Base-by-base conservation (phyloP, 2,329 filamentous ascomycete genomes). In the Colletotrichum tanaceti region DNA sequence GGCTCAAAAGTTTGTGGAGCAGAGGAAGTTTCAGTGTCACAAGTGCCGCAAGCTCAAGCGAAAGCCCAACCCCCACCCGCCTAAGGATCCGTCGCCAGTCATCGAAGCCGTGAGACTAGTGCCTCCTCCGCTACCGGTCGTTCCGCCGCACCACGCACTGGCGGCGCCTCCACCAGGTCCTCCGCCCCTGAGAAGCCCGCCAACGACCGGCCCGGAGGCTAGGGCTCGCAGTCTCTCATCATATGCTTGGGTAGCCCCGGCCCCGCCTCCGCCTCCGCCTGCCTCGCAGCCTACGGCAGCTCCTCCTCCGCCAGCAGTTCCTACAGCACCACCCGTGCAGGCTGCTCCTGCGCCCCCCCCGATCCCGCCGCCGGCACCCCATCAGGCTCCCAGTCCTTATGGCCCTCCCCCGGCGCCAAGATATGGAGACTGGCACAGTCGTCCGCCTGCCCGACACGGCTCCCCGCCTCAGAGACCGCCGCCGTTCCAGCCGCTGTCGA, bases 11-110 rank as follows among this genome's bases (percentile, higher is more conserved):
- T 89, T 88, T 74, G 81, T 88, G 50, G 84, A 86, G 62, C 87
- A 89, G 72, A 82, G 86, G 38, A 86, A 84, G 70, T 91, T 88
- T 71, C 90, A 93, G 77, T 94, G 92, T 74, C 92, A 94, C 79
- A 92, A 93, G 77, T 94, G 92, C 75, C 85, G 83, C 72, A 90
- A 87, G 75, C 77, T 79, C 38, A 85, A 85, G 65, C 83, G 82
- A 32, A 81, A 84, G 61, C 81, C 85, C 4, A 71, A 75, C 32
- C 73, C 78, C 24, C 79, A 79, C 65, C 74, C 62, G 28, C 52
- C 55, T 28, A 57, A 65, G 60, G 58, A 70, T 57, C 58, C 64
- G 5, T 67, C 58, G 47, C 59, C 64, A 38, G 35, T 69, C 2
- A 53, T 65, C 14, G 65, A 58, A 22, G 58, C 70, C 13, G 55